Evolutionary conservation across 768 basidiomycete genomes (phyloP), one percentile per base, ranked within the genome.

Genomic region (Tremella mesenterica): DNA sequence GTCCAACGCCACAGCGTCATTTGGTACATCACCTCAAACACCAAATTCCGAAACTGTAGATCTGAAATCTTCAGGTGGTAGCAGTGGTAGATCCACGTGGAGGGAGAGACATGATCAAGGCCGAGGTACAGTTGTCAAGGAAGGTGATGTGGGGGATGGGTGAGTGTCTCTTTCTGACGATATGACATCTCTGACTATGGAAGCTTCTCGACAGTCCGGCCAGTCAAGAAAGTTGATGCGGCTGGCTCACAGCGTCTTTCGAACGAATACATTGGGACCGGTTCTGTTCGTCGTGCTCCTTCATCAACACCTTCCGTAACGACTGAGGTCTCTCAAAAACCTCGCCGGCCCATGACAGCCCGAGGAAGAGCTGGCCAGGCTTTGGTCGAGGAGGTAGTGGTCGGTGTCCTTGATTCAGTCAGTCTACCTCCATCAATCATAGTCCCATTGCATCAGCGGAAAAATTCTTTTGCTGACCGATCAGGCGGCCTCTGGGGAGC

Each of bases 171-270:
- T 26, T n/a, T 33, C 44, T 27, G 3, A 8, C 44, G 44, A 31
- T 44, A 44, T n/a, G 26, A 25, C 21, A 29, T 34, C n/a, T n/a
- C 33, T 46, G 36, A 28, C n/a, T n/a, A 43, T 44, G 33, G 28
- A 33, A 73, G 71, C 4, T 78, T 86, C 41, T 88, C 87, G 64
- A 97, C 92, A 1, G 88, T 97, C 64, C 80, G 90, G 48, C 91
- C 92, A 0, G 83, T 93, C 57, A 93, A 92, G 79, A 88, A 87
- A 65, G 83, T 93, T 27, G 90, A 95, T 69, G 79, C 84, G 4
- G 77, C 79, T 10, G 82, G 84, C 3, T 90, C 88, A 4, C 74
- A 89, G 13, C 77, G 83, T 56, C 71, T 86, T 18, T 89, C 88
- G 0, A 79, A 82, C 9, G 90, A 88, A 62, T 91, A 81, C 66